phyloP scores from a whole-genome alignment of 139 green algal genomes.

The Dunaliella primolecta region DNA sequence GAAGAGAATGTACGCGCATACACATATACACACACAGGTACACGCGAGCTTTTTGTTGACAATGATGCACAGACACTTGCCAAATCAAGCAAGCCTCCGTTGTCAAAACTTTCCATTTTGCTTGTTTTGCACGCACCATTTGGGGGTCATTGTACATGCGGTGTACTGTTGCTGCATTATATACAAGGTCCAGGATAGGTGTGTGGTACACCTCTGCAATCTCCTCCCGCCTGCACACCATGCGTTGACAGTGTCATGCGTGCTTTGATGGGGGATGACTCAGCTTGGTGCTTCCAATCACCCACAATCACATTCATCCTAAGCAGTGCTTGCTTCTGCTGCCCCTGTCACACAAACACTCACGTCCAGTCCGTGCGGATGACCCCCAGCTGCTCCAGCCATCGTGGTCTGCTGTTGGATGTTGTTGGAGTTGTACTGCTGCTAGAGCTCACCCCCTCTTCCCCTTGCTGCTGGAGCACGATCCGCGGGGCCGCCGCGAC shows the following conservation, averaged over 20 bases:
- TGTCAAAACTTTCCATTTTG: too few species aligned
- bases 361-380: constrained; percentile 85
- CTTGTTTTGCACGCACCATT: constrained; percentile 73
- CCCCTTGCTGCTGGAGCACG: background rate
- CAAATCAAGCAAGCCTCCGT: too few species aligned
- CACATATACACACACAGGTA: background rate
- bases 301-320: too few species aligned
- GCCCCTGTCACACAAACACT: too few species aligned
- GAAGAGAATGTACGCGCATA: background rate
- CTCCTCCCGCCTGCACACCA: constrained; percentile 75
- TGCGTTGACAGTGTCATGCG: too few species aligned
- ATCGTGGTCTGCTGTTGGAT: constrained; percentile 32
- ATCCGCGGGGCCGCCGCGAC: background rate
- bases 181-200: constrained; percentile 91
- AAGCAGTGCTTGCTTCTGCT: too few species aligned
- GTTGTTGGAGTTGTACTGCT: background rate
- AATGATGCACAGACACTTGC: too few species aligned
- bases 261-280: too few species aligned
- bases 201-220: constrained; percentile 83
- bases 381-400: constrained; percentile 60
- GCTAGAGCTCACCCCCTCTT: background rate
- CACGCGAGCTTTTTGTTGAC: background rate
- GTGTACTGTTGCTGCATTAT: constrained; percentile 81
- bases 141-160: constrained; percentile 85
- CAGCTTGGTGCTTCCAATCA: too few species aligned